phyloP scores from a whole-genome alignment of 331 rosid species.

The Malus hybrid region DNA sequence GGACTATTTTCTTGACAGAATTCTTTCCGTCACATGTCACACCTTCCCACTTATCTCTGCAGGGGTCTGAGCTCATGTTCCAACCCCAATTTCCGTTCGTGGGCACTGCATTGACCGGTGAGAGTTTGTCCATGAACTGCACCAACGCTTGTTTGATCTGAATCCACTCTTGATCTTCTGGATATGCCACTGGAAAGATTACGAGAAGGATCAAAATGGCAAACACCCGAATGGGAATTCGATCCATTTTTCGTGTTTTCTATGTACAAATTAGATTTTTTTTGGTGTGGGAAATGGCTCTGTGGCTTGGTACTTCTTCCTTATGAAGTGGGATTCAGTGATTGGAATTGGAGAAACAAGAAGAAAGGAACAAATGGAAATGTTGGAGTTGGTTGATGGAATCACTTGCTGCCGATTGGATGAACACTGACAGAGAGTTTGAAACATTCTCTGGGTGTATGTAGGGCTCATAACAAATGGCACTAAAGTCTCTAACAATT shows the following conservation, averaged over 20 bases:
- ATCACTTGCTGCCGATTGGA: slow-evolving; percentile 34
- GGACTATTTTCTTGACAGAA: slow-evolving; percentile 27
- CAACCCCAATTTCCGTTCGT: slow-evolving; percentile 41
- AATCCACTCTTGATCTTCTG: slow-evolving; percentile 38
- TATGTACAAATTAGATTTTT: background rate
- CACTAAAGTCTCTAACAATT: background rate
- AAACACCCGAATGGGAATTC: slow-evolving; percentile 24
- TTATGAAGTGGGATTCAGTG: background rate
- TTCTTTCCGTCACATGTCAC: slow-evolving; percentile 27
- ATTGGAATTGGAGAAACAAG: slow-evolving; percentile 3
- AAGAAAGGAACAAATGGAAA: background rate
- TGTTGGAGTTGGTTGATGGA: background rate
- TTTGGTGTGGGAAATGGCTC: background rate
- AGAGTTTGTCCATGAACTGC: slow-evolving; percentile 51
- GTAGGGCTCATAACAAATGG: slow-evolving; percentile 2
- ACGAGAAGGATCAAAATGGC: slow-evolving; percentile 18
- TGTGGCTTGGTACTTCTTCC: background rate
- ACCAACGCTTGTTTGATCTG: slow-evolving; percentile 21
- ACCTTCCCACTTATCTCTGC: slow-evolving; percentile 56
- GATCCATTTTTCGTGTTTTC: slow-evolving; percentile 27
- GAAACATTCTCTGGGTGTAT: slow-evolving; percentile 1
- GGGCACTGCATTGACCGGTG: slow-evolving; percentile 15
- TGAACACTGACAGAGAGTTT: slow-evolving; percentile 1
- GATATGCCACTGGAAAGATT: slow-evolving; percentile 11
- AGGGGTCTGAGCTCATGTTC: slow-evolving; percentile 56